Percentiles rank a stretch among this genome's conserved stretches.
Evolutionary conservation across 1,284 basidiomycete genomes (phyloP).

Genomic region (Papiliotrema laurentii): DNA sequence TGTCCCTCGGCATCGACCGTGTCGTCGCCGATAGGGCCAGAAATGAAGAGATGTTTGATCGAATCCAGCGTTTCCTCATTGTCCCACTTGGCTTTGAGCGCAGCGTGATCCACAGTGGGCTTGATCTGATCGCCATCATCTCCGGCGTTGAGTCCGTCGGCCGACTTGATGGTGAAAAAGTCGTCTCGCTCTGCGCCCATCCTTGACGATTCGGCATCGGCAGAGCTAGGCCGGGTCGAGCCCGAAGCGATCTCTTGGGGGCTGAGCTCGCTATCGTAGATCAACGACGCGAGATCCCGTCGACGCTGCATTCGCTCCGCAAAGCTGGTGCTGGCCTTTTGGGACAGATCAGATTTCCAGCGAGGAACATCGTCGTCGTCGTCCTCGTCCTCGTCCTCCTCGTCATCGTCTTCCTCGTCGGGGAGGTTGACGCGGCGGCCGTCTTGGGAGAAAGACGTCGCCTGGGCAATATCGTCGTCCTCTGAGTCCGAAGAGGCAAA

Average conservation of each 20-base stretch:
- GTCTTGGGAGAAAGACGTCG: slow-evolving; percentile 48
- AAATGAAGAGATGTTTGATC: slow-evolving; percentile 86
- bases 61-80: slow-evolving; percentile 79
- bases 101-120: slow-evolving; percentile 52
- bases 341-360: slow-evolving; percentile 74
- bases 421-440: slow-evolving; percentile 46
- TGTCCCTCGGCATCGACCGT: slow-evolving; percentile 46
- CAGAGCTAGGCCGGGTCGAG: slow-evolving; percentile 36
- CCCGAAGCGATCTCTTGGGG: slow-evolving; percentile 66
- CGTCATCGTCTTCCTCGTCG: slow-evolving; percentile 46
- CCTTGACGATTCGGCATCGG: slow-evolving; percentile 40
- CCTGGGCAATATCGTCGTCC: slow-evolving; percentile 43
- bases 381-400: slow-evolving; percentile 49
- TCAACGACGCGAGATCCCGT: slow-evolving; percentile 78
- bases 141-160: slow-evolving; percentile 34
- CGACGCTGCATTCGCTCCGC: slow-evolving; percentile 50
- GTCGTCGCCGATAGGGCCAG: slow-evolving; percentile 55
- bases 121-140: slow-evolving; percentile 71
- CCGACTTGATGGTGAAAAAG: slow-evolving; percentile 62
- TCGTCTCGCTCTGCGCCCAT: slow-evolving; percentile 58
- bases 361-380: slow-evolving; percentile 54
- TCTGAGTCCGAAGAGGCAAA: slow-evolving; percentile 75
- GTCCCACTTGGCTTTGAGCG: slow-evolving; percentile 67
- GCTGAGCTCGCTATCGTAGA: slow-evolving; percentile 69
- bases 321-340: slow-evolving; percentile 58